Evolutionary conservation across 2,329 filamentous ascomycete genomes (phyloP).

Genomic region (Raffaelea ambrosiae): DNA sequence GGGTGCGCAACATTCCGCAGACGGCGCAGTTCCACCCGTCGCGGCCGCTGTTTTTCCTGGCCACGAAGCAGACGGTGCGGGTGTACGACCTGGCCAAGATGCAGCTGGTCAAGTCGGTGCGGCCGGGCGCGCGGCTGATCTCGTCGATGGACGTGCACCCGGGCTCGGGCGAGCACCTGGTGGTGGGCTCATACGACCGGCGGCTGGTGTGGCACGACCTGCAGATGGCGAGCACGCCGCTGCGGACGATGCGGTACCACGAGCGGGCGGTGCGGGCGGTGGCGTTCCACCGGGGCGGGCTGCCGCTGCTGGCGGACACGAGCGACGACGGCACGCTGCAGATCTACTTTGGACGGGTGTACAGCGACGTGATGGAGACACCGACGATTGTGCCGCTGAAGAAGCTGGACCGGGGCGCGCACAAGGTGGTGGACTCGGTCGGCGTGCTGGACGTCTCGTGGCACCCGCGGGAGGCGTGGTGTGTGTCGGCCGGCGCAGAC

Average conservation of each 20-base stretch:
- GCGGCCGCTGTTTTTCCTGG: slow-evolving; percentile 89
- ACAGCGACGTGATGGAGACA: slow-evolving; percentile 90
- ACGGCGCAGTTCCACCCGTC: slow-evolving; percentile 91
- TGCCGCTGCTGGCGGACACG: slow-evolving; percentile 85
- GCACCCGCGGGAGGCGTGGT: slow-evolving; percentile 93
- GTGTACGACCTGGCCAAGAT: slow-evolving; percentile 90
- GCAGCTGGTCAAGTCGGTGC: slow-evolving; percentile 84
- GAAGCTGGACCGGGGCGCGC: slow-evolving; percentile 65
- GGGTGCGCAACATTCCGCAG: slow-evolving; percentile 66
- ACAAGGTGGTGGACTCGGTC: slow-evolving; percentile 75
- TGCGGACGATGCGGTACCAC: slow-evolving; percentile 96
- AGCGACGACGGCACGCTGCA: slow-evolving; percentile 92
- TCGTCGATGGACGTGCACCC: slow-evolving; percentile 90
- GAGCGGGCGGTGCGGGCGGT: slow-evolving; percentile 83
- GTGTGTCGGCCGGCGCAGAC: slow-evolving; percentile 88
- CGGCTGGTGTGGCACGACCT: slow-evolving; percentile 94
- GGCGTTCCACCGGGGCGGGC: slow-evolving; percentile 69
- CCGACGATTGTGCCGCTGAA: slow-evolving; percentile 95
- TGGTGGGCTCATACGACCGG: slow-evolving; percentile 91
- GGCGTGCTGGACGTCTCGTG: slow-evolving; percentile 93
- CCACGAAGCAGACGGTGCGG: slow-evolving; percentile 86
- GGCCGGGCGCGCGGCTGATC: slow-evolving; percentile 89
- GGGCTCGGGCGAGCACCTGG: slow-evolving; percentile 75
- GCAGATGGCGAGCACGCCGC: slow-evolving; percentile 80
- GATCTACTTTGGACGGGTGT: slow-evolving; percentile 94